These are phyloP conservation scores for Brassica juncea DNA, from an alignment of 345 rosid genomes.

Conservation along the genomic window DNA sequence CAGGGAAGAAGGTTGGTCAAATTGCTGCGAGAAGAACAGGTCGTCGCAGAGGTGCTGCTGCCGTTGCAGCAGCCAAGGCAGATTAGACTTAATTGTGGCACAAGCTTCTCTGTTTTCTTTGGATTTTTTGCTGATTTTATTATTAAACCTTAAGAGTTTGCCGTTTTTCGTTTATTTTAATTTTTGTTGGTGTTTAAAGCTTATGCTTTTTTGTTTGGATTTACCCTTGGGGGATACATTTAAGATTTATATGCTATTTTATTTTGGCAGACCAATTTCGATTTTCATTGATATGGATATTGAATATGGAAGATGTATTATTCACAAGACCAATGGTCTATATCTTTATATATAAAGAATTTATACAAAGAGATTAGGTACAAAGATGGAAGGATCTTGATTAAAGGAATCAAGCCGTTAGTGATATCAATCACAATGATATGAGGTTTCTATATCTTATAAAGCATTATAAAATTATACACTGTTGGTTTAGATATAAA, in stretches of 20 bases:
- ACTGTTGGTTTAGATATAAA: neutral
- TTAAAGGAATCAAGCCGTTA: neutral
- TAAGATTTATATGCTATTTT: neutral
- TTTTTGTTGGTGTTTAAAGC: slow-evolving; percentile 5
- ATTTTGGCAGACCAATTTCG: neutral
- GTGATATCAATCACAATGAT: no score
- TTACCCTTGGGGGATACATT: neutral
- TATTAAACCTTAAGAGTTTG: slow-evolving; percentile 1
- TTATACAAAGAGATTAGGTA: no score
- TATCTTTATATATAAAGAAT: no score
- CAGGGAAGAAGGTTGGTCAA: slow-evolving; percentile 67
- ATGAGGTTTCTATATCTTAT: no score
- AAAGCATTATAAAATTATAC: neutral
- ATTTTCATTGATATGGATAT: neutral
- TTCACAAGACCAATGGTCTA: no score
- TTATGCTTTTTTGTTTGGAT: slow-evolving; percentile 1
- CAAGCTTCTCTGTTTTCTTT: slow-evolving; percentile 1
- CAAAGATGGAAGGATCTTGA: neutral
- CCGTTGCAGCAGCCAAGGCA: slow-evolving; percentile 53
- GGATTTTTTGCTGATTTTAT: neutral
- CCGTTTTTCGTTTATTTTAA: neutral
- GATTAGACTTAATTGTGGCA: slow-evolving; percentile 32
- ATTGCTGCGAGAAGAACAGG: slow-evolving; percentile 73
- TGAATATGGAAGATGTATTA: no score
- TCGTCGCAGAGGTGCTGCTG: slow-evolving; percentile 67